Evolutionary conservation across 495 filamentous ascomycete genomes (phyloP).

Genomic region (Talaromyces proteolyticus): DNA sequence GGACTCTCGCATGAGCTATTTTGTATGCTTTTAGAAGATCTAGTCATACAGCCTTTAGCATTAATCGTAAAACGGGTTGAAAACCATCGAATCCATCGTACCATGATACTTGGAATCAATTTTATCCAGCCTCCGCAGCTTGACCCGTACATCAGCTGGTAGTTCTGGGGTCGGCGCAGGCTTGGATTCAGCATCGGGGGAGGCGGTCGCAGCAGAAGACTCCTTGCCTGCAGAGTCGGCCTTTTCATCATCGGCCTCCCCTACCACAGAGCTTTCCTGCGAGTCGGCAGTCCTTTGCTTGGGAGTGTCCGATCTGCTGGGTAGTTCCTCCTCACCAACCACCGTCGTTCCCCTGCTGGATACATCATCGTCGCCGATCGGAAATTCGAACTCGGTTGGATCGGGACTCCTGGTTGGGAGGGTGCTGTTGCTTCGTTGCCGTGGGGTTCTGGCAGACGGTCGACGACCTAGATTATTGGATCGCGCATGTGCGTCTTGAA

Average conservation of each 20-base stretch:
- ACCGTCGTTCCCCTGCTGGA: too few species aligned
- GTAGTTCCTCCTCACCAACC: too few species aligned
- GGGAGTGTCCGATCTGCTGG: constrained; percentile 50
- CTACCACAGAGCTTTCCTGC: constrained; percentile 14
- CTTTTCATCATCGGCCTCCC: constrained; percentile 20
- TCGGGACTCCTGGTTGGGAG: constrained; percentile 58
- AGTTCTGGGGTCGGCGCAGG: constrained; percentile 48
- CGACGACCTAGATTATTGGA: constrained; percentile 43
- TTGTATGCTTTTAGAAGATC: constrained; percentile 90
- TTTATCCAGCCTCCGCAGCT: constrained; percentile 68
- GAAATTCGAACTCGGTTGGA: constrained; percentile 79
- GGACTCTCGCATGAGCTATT: constrained; percentile 77
- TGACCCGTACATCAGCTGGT: constrained; percentile 62
- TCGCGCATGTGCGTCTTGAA: constrained; percentile 40
- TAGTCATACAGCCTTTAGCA: constrained; percentile 21
- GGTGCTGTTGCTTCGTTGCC: constrained; percentile 44
- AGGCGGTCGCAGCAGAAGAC: constrained; percentile 1
- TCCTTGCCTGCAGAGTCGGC: constrained; percentile 12
- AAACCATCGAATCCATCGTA: constrained; percentile 31
- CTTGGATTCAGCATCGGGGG: constrained; percentile 10
- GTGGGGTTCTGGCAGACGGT: constrained; percentile 39
- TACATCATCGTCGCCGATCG: constrained; percentile 68
- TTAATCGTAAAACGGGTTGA: constrained; percentile 1
- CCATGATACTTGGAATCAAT: constrained; percentile 83
- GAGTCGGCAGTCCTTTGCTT: constrained; percentile 25